Percentiles rank a stretch among this genome's conserved stretches.
These are phyloP conservation scores for Kluyveromyces lactis DNA, from an alignment of 805 yeast species.

Conservation along the genomic window DNA sequence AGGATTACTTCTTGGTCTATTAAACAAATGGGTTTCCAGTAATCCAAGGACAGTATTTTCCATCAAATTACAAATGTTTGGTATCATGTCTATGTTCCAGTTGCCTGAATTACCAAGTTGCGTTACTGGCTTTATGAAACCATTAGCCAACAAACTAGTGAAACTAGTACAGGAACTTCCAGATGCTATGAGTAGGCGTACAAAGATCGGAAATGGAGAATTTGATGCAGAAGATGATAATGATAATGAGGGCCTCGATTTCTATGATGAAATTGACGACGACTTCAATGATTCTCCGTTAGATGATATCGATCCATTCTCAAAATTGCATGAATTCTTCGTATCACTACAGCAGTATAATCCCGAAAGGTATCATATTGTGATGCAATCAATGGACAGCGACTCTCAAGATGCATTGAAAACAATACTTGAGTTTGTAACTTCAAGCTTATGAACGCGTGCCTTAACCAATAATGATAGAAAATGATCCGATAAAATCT, in stretches of 20 bases:
- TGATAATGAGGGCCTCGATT: constrained; percentile 40
- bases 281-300: constrained; percentile 72
- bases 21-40: constrained; percentile 57
- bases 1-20: constrained; percentile 39
- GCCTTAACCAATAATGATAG: too few relatives aligned
- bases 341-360: constrained; percentile 38
- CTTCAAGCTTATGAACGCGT: constrained; percentile 5
- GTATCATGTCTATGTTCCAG: constrained; percentile 46
- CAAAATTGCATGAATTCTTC: constrained; percentile 52
- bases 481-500: too few relatives aligned
- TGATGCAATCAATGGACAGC: constrained; percentile 22
- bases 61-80: constrained; percentile 62
- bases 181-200: constrained; percentile 57
- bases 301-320: constrained; percentile 65
- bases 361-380: constrained; percentile 35
- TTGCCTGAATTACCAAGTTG: constrained; percentile 34
- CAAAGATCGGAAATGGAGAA: constrained; percentile 45
- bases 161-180: constrained; percentile 55
- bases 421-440: constrained; percentile 27
- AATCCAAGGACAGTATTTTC: constrained; percentile 64
- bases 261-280: constrained; percentile 56
- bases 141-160: constrained; percentile 45
- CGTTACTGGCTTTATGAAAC: constrained; percentile 33
- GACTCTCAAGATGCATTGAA: constrained; percentile 26
- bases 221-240: constrained; percentile 25